A percentile compares a stretch with the other conserved stretches of the same genome.
phyloP scores from a whole-genome alignment of 495 filamentous ascomycete species.

The Pseudoneurospora amorphoporcata region DNA sequence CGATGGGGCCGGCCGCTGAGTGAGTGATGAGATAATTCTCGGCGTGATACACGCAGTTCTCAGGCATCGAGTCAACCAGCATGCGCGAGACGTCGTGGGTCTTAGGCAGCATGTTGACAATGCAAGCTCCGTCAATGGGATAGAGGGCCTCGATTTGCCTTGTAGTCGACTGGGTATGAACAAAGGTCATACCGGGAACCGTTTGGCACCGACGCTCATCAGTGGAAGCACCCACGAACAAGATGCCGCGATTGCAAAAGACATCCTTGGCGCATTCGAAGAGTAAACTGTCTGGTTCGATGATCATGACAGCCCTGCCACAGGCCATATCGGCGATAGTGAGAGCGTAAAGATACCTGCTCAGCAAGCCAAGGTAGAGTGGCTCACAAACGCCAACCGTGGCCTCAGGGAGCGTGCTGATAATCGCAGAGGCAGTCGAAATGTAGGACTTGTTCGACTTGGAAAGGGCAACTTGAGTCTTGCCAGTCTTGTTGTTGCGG shows the following conservation, averaged over 20 bases:
- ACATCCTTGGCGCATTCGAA: slow-evolving; percentile 18
- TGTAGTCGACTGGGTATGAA: slow-evolving; percentile 15
- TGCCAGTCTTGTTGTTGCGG: slow-evolving; percentile 10
- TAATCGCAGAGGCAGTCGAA: background rate
- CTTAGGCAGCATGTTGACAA: slow-evolving; percentile 24
- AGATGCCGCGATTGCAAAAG: background rate
- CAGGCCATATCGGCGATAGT: slow-evolving; percentile 4
- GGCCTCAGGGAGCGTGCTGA: background rate
- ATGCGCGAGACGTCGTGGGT: slow-evolving; percentile 13
- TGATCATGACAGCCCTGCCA: slow-evolving; percentile 13
- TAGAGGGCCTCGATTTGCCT: slow-evolving; percentile 21
- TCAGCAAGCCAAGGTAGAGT: slow-evolving; percentile 7
- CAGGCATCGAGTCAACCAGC: slow-evolving; percentile 14
- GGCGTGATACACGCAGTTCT: slow-evolving; percentile 15
- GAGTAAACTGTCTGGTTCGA: slow-evolving; percentile 27
- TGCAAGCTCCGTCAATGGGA: slow-evolving; percentile 5
- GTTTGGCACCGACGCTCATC: background rate
- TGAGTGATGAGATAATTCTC: background rate
- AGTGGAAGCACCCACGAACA: slow-evolving; percentile 9
- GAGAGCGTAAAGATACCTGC: slow-evolving; percentile 18
- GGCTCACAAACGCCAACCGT: background rate
- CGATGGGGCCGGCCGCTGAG: background rate
- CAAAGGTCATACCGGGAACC: background rate
- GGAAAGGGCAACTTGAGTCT: slow-evolving; percentile 21
- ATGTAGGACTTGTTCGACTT: slow-evolving; percentile 23